phyloP scores from a whole-genome alignment of 345 rosid genomes.

The Tarenaya hassleriana region DNA sequence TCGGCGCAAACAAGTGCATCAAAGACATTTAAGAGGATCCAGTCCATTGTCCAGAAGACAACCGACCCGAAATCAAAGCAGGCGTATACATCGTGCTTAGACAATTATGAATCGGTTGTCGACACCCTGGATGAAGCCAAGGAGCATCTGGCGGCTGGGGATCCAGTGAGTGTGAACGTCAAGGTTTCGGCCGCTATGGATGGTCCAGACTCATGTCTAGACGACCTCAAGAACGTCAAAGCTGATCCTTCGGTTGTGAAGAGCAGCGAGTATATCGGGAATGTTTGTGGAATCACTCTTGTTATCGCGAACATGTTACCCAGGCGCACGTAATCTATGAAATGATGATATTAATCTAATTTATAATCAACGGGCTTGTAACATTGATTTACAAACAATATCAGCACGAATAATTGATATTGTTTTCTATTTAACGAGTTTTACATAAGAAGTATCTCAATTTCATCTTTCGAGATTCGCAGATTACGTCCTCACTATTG shows the following conservation, averaged over 20 bases:
- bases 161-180: conserved; percentile 17
- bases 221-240: conserved; percentile 1
- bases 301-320: conserved; percentile 29
- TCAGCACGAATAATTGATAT: too few species aligned
- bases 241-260: too few species aligned
- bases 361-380: conserved; percentile 5
- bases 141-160: conserved; percentile 8
- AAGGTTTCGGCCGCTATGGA: conserved; percentile 29
- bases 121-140: too few species aligned
- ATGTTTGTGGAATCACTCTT: conserved; percentile 24
- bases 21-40: conserved; percentile 2
- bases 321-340: too few species aligned
- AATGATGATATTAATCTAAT: conserved; percentile 1
- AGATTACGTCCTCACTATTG: too few species aligned
- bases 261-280: conserved; percentile 23
- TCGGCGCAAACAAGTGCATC: conserved; percentile 26
- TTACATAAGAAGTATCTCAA: too few species aligned
- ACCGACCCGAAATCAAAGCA: conserved; percentile 14
- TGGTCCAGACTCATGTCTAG: conserved; percentile 21
- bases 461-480: too few species aligned
- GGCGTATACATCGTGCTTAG: conserved; percentile 14
- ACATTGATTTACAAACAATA: too few species aligned
- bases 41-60: conserved; percentile 10
- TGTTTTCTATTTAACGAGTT: too few species aligned
- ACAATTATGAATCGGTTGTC: too few species aligned